Evolutionary conservation across 305 asterid genomes (phyloP).

Genomic region (Fraxinus xanthoxyloides): DNA sequence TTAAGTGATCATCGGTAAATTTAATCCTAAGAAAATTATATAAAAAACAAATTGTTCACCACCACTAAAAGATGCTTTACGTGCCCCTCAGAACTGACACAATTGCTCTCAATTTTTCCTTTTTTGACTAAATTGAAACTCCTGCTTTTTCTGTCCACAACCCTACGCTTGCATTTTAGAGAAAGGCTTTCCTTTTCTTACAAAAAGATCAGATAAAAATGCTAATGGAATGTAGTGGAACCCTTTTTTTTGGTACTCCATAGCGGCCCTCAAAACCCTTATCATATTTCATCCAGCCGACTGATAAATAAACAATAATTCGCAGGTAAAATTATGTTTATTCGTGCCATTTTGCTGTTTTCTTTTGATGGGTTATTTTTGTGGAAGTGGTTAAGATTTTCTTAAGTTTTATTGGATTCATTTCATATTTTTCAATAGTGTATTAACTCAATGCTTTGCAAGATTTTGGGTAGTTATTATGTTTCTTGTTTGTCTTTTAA

Average conservation of each 20-base stretch:
- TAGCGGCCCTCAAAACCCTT: slow-evolving; percentile 20
- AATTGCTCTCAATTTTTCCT: slow-evolving; percentile 17
- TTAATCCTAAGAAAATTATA: neutral
- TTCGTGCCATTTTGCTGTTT: neutral
- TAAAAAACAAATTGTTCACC: slow-evolving; percentile 25
- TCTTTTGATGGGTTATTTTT: neutral
- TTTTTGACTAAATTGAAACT: slow-evolving; percentile 11
- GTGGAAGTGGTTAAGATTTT: slow-evolving; percentile 2
- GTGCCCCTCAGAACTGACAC: slow-evolving; percentile 27
- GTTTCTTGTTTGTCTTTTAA: neutral
- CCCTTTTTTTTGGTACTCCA: slow-evolving; percentile 11
- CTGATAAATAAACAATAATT: slow-evolving; percentile 3
- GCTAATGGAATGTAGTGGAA: slow-evolving; percentile 22
- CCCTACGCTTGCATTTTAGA: slow-evolving; percentile 25
- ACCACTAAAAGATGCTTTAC: slow-evolving; percentile 28
- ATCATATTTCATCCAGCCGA: slow-evolving; percentile 9
- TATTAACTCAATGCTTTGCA: neutral
- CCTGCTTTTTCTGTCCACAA: slow-evolving; percentile 8
- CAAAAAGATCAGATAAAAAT: slow-evolving; percentile 21
- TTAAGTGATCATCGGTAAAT: no score
- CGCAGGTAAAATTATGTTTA: slow-evolving; percentile 10
- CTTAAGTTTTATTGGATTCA: slow-evolving; percentile 4
- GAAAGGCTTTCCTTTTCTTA: slow-evolving; percentile 20
- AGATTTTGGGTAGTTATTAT: neutral
- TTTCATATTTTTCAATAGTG: neutral